phyloP scores from a whole-genome alignment of 441 rosid genomes.

The Populus hybrid region DNA sequence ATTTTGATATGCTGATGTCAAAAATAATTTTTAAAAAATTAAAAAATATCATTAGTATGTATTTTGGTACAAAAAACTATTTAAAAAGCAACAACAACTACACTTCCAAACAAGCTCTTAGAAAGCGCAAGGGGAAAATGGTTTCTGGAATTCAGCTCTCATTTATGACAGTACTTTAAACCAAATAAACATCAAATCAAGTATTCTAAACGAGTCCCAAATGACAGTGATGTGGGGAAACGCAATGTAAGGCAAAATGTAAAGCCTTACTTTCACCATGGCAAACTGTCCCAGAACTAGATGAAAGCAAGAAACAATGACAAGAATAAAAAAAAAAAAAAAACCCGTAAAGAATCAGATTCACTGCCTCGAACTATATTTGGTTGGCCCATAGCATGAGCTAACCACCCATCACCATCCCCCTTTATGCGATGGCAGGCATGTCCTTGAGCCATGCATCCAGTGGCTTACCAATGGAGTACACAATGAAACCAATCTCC shows the following conservation, averaged over 20 bases:
- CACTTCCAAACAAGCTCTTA: too few relatives aligned
- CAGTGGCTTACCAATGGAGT: conserved; percentile 89
- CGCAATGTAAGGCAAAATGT: conserved; percentile 21
- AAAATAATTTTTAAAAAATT: too few relatives aligned
- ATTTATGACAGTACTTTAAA: conserved; percentile 7
- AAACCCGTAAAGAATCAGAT: conserved; percentile 23
- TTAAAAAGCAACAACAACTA: too few relatives aligned
- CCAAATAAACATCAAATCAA: not conserved
- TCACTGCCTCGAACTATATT: conserved; percentile 10
- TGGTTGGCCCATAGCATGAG: not conserved
- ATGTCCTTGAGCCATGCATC: conserved; percentile 94
- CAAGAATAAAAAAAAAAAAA: not conserved
- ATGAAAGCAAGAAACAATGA: conserved; percentile 26
- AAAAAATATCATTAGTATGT: too few relatives aligned
- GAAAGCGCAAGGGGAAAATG: too few relatives aligned
- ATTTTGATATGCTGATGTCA: too few relatives aligned
- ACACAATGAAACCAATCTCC: conserved; percentile 92
- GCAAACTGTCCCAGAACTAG: conserved; percentile 18
- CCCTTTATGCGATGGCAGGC: conserved; percentile 82
- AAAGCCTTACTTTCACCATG: conserved; percentile 19
- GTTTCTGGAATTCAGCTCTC: conserved; percentile 2
- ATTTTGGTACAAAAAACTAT: too few relatives aligned
- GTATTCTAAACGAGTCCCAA: conserved; percentile 14
- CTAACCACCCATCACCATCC: not conserved
- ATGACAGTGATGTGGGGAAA: conserved; percentile 9